Evolutionary conservation across 768 basidiomycete genomes (phyloP).

Genomic region (Leccinum uliginosum): DNA sequence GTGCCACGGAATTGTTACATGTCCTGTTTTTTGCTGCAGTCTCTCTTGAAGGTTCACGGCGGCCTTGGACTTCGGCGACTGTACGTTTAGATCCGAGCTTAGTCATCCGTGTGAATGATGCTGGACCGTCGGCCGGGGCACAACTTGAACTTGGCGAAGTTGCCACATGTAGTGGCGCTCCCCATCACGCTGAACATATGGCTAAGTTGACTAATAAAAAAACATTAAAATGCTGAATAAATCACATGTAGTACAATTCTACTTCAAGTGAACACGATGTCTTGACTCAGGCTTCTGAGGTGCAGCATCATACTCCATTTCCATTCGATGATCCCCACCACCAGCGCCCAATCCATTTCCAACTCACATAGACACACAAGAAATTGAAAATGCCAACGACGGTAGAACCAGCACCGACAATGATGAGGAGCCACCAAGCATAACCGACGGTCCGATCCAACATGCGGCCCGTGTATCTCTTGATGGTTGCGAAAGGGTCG

Average conservation of each 20-base stretch:
- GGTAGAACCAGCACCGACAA: conserved; percentile 74
- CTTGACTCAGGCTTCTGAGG: too few species aligned
- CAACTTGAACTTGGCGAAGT: too few species aligned
- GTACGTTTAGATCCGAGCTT: not conserved
- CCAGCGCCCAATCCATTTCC: conserved; percentile 51
- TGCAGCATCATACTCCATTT: conserved; percentile 13
- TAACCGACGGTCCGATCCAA: conserved; percentile 76
- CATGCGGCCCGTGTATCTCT: conserved; percentile 59
- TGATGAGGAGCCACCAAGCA: conserved; percentile 70
- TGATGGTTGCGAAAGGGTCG: conserved; percentile 49
- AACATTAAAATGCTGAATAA: not conserved
- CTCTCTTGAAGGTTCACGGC: not conserved
- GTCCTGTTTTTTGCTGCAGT: not conserved
- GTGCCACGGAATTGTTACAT: not conserved
- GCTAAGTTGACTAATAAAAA: not conserved
- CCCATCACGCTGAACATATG: not conserved
- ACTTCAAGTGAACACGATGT: not conserved
- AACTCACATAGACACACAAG: conserved; percentile 60
- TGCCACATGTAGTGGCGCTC: too few species aligned
- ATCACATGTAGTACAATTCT: not conserved
- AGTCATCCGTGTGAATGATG: too few species aligned
- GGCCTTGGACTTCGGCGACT: not conserved
- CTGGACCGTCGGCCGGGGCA: too few species aligned
- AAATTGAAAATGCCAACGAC: conserved; percentile 71
- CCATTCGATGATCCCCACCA: conserved; percentile 12